Percentiles rank a stretch among this genome's conserved stretches.
Conservation (phyloP, 768 basidiomycete species). For the Xerocomellus chrysenteron region DNA sequence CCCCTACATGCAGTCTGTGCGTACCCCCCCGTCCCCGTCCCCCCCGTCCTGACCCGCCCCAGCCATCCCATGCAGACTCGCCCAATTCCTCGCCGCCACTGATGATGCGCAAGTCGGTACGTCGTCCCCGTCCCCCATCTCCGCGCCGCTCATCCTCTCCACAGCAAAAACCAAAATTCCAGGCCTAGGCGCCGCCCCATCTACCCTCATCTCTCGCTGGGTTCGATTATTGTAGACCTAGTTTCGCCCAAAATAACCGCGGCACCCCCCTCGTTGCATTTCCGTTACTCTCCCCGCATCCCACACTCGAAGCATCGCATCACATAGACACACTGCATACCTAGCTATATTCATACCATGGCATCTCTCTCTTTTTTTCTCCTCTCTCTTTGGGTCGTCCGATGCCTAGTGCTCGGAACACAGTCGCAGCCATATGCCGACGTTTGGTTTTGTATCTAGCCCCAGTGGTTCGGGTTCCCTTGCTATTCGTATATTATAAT, state of each 20-base stretch:
- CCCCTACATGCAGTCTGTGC: constrained; percentile 39
- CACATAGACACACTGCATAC: constrained; percentile 35
- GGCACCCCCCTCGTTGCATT: constrained; percentile 23
- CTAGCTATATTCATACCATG: constrained; percentile 37
- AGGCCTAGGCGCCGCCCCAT: constrained; percentile 20
- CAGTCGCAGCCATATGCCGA: constrained; percentile 1
- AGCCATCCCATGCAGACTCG: constrained; percentile 41
- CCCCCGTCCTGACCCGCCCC: constrained; percentile 7
- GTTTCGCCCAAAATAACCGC: constrained; percentile 10
- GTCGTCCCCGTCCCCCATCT: constrained; percentile 7
- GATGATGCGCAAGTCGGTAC: constrained; percentile 58
- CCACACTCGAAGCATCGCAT: constrained; percentile 26
- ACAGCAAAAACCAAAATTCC: constrained; percentile 37
- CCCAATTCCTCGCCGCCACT: constrained; percentile 42
- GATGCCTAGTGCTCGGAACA: constrained; percentile 20
- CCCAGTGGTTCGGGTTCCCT: neutral
- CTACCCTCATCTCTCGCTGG: constrained; percentile 8
- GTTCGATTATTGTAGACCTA: constrained; percentile 24
- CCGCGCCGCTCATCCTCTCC: neutral
- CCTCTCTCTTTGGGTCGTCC: constrained; percentile 16
- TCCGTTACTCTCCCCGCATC: constrained; percentile 7
- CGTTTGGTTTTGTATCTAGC: constrained; percentile 23
- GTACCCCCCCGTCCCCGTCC: constrained; percentile 9
- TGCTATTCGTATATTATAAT: constrained; percentile 26
- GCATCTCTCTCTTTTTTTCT: constrained; percentile 20